Evolutionary conservation across 2,329 filamentous ascomycete species (phyloP), one percentile per base, ranked within the genome.

Genomic region (Coccinonectria pachysandricola): DNA sequence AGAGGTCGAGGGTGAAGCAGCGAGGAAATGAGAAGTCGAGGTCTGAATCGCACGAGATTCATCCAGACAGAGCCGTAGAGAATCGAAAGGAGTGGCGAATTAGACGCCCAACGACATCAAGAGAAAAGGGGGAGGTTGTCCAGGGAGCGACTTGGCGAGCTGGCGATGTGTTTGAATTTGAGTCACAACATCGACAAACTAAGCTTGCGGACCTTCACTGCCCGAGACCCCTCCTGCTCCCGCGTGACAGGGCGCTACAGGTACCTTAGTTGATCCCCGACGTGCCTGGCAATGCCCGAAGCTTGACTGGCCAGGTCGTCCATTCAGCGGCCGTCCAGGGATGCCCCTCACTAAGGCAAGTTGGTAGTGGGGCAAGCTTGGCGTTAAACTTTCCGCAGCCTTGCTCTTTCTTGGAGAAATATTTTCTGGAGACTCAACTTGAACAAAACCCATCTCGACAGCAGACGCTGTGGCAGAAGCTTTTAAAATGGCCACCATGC

Each of bases 31-130:
- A 37, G 39, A 25, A 35, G 36, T 27, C 41, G 42, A 36, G 41
- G 33, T 43, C 35, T 49, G 31, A 48, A 30, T 44, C 54, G 50
- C 35, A 52, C 38, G 39, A 48, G 43, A 50, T 52, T 49, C 53
- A 56, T 56, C 36, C 52, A 56, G 31, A 28, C 24, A 31, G 35
- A 34, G n/a, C n/a, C n/a, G n/a, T n/a, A n/a, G n/a, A n/a, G n/a
- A n/a, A n/a, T n/a, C n/a, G n/a, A n/a, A n/a, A n/a, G n/a, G n/a
- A n/a, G n/a, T n/a, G n/a, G n/a, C n/a, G n/a, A n/a, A n/a, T n/a
- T n/a, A n/a, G n/a, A n/a, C n/a, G n/a, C n/a, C n/a, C n/a, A n/a
- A n/a, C n/a, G n/a, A n/a, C n/a, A n/a, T n/a, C n/a, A 28, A 28
- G 22, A 26, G 30, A 37, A 27, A 34, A 23, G 28, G 35, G 31